Conservation (phyloP, 345 rosid genomes). For the Eucalyptus pumila region DNA sequence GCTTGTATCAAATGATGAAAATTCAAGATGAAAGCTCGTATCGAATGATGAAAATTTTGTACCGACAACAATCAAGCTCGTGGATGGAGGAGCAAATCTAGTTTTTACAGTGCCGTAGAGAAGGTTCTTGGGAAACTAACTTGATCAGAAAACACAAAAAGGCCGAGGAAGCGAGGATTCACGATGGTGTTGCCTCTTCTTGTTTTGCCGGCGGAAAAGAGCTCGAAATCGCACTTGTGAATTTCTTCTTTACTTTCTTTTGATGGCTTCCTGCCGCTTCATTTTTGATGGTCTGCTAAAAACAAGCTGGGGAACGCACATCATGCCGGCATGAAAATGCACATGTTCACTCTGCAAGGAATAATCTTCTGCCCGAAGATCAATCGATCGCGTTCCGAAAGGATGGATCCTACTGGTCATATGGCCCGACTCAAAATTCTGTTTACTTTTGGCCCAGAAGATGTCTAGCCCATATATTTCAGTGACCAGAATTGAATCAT, state of each 20-base stretch:
- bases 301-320: accelerated
- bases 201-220: neutral
- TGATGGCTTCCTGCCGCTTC: neutral
- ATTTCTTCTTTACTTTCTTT: neutral
- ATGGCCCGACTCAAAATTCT: neutral
- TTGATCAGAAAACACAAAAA: too few species aligned
- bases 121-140: neutral
- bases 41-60: neutral
- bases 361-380: neutral
- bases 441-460: neutral
- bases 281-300: neutral
- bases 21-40: too few species aligned
- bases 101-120: neutral
- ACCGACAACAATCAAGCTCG: neutral
- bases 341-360: neutral
- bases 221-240: neutral
- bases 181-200: too few species aligned
- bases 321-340: neutral
- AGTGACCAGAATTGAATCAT: neutral
- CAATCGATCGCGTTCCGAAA: neutral
- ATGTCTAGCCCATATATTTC: neutral
- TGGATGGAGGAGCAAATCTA: neutral
- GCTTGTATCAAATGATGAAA: too few species aligned
- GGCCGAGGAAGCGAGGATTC: too few species aligned
- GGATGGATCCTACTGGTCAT: neutral